Evolutionary conservation across 441 rosid genomes (phyloP).

Genomic region (Pelargonium citronellum): DNA sequence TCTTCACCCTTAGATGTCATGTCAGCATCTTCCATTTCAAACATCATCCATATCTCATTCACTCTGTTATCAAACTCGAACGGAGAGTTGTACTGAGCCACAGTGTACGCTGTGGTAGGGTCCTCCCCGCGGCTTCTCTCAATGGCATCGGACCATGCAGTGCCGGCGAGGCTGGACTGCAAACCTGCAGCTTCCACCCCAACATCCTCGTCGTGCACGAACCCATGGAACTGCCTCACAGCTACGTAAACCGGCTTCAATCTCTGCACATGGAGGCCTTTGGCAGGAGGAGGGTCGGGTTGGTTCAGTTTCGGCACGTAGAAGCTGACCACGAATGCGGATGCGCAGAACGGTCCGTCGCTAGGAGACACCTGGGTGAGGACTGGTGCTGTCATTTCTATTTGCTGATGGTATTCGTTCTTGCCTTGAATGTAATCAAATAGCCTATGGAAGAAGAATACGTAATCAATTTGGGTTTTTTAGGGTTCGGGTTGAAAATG

Average conservation of each 20-base stretch:
- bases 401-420: slow-evolving; percentile 43
- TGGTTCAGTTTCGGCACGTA: slow-evolving; percentile 72
- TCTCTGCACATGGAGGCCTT: slow-evolving; percentile 61
- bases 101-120: slow-evolving; percentile 43
- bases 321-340: slow-evolving; percentile 71
- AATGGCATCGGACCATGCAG: slow-evolving; percentile 57
- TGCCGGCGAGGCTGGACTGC: slow-evolving; percentile 50
- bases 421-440: slow-evolving; percentile 82
- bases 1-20: too few species aligned
- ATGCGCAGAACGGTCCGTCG: slow-evolving; percentile 76
- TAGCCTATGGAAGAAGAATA: slow-evolving; percentile 34
- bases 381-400: slow-evolving; percentile 92
- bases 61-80: slow-evolving; percentile 59
- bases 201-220: slow-evolving; percentile 45
- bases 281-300: slow-evolving; percentile 63
- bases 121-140: slow-evolving; percentile 32
- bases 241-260: slow-evolving; percentile 54
- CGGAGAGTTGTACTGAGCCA: slow-evolving; percentile 87
- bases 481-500: too few species aligned
- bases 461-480: not conserved
- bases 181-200: slow-evolving; percentile 73
- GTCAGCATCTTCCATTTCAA: slow-evolving; percentile 31
- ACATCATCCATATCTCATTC: slow-evolving; percentile 68
- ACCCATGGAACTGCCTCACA: slow-evolving; percentile 67
- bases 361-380: slow-evolving; percentile 60